Evolutionary conservation across 306 rosid species (phyloP), one percentile per base, ranked within the genome.

Genomic region (Sechiopsis laciniata): DNA sequence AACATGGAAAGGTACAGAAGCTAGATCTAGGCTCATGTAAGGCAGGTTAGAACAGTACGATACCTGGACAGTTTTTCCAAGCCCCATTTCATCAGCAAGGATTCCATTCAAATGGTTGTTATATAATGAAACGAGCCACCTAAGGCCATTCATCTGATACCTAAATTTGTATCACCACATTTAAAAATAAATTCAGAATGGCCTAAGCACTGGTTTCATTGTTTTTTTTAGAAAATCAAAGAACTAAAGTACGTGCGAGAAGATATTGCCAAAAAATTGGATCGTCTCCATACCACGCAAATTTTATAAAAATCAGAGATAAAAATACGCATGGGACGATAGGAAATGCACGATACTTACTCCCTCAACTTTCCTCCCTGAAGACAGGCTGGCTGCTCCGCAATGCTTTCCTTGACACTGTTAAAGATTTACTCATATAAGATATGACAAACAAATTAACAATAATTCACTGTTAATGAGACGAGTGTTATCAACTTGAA

Each of bases 81-180:
- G 90, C 76, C 99, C 99, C 99, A 91, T 95, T 87, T 95, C 99
- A 82, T 95, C 99, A 22, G 99, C 99, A 58, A 95, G 97, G 77
- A 95, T 95, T 84, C 99, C 99, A 79, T 95, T 95, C 87, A 95
- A 80, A 82, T 91, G 99, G 78, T 95, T 95, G 81, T 95, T 95
- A 74, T 95, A 95, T 64, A 95, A 82, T 11, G 99, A 95, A 79
- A 95, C 96, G 83, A 95, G 75, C 99, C 99, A 95, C 83, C 99
- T 85, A 76, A 95, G 85, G 60, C 99, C 99, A 81, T 89, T 95
- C 99, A 95, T 91, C 87, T 91, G 99, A 84, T 95, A 95, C 91
- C 99, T 95, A 79, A 68, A 58, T 48, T 55, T 74, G 24, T 70
- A 70, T 22, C 14, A 9, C 45, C 55, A 24, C 42, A 51, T 48